Base-by-base conservation (phyloP, 169 alveolate species). In the Theileria parva region DNA sequence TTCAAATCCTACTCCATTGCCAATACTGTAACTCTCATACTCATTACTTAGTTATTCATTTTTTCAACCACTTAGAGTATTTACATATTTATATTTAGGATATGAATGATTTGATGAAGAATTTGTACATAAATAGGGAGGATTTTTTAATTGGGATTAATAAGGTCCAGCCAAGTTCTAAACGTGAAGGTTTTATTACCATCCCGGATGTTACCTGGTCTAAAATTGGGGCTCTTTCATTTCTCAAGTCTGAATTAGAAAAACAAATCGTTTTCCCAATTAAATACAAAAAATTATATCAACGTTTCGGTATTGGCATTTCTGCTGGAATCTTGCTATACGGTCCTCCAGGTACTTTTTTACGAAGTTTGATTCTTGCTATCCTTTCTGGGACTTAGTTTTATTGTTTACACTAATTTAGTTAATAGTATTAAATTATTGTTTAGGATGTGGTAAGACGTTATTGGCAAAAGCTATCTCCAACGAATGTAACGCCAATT, bases 381-480 rank as follows among this genome's bases (percentile, higher is more conserved):
- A 32, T 15, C 37, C n/a, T 30, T 0, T 13, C 13, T 30, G 68
- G 8, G 37, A 11, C 12, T 13, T 60, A 60, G 48, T 30, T 30
- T 60, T 30, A 2, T 13, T 4, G 13, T 32, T 32, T 32, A 32
- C 37, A 5, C 8, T 32, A 32, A 32, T 2, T 32, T 32, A 32
- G 5, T 5, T 32, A 32, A 32, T 32, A 32, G 1, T 60, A 15
- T 30, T 3, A 44, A 44, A 44, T 44, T 7, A 8, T 44, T 4
- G 8, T 44, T 11, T 44, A 44, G 80, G 99, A 4, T 97, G 99
- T 88, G 99, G 99, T 17, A 97, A 97, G 85, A 97, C 99, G 5
- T 92, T 97, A 71, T 94, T 97, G 66, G 99, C 99, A 1, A 97
- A 97, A 80, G 99, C 99, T 3, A 97, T 97, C 11, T 97, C 99